Percentiles rank a stretch among this genome's conserved stretches.
Evolutionary conservation across 257 asterid species (phyloP).

Genomic region (Ilex aquifolium): DNA sequence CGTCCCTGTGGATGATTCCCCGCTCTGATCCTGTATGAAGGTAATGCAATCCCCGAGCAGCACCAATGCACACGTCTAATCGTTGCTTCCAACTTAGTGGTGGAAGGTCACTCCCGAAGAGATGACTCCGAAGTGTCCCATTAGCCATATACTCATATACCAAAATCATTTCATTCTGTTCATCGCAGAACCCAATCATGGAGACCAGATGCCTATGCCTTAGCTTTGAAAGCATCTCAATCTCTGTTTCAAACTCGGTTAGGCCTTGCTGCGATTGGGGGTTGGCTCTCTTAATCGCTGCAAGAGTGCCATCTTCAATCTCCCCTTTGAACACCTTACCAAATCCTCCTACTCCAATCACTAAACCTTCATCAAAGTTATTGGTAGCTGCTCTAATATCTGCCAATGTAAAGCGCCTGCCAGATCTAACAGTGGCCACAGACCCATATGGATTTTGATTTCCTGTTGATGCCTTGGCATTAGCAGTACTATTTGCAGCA

Average conservation of each 20-base stretch:
- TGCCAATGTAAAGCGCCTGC: slow-evolving; percentile 61
- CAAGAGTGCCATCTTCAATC: slow-evolving; percentile 49
- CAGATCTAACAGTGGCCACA: slow-evolving; percentile 39
- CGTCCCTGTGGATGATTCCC: slow-evolving; percentile 80
- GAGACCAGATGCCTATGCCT: slow-evolving; percentile 85
- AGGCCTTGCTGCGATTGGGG: slow-evolving; percentile 91
- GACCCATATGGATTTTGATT: slow-evolving; percentile 28
- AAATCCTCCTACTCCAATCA: slow-evolving; percentile 87
- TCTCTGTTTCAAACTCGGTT: slow-evolving; percentile 78
- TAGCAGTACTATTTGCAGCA: slow-evolving; percentile 25
- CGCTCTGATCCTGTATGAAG: slow-evolving; percentile 85
- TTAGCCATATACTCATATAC: slow-evolving; percentile 91
- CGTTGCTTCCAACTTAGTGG: slow-evolving; percentile 75
- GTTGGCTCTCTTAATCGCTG: slow-evolving; percentile 70
- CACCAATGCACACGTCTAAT: slow-evolving; percentile 65
- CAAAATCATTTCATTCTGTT: slow-evolving; percentile 76
- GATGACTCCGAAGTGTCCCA: slow-evolving; percentile 72
- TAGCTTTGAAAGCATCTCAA: slow-evolving; percentile 67
- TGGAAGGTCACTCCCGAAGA: slow-evolving; percentile 64
- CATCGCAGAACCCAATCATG: slow-evolving; percentile 83
- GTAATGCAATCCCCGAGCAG: slow-evolving; percentile 81
- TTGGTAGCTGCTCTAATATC: slow-evolving; percentile 65
- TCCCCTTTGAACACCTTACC: slow-evolving; percentile 82
- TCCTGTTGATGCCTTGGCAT: slow-evolving; percentile 32
- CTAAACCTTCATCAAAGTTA: slow-evolving; percentile 60